Evolutionary conservation across 164 flowering plant genomes (phyloP), one percentile per base, ranked within the genome.

Genomic region (Stephania yunnanensis): DNA sequence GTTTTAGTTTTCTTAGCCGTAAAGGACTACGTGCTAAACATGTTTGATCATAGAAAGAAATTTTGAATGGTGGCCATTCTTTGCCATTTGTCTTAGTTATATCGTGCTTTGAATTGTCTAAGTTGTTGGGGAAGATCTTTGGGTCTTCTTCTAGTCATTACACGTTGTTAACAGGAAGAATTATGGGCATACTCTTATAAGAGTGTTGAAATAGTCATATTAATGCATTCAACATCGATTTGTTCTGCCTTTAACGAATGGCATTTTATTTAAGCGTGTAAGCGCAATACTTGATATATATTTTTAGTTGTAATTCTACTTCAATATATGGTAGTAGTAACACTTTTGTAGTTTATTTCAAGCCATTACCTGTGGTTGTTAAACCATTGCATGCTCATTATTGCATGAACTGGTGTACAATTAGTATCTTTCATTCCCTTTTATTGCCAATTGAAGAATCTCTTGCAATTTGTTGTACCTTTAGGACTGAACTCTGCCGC

Each of bases 401-500:
- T 58, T 58, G n/a, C n/a, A 58, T 10, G 19, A 69, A 25, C n/a
- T 70, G 53, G n/a, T 70, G 10, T 8, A 15, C 10, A 19, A 42
- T 46, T 20, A 48, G 2, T 7, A 44, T 19, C 9, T 12, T 71
- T 52, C 13, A 0, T 22, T 52, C 53, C 29, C 11, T 5, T 52
- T 52, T 31, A 3, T 31, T 53, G 13, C 17, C 19, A 53, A 53
- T 53, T 53, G 61, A 58, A 58, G 10, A 71, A 3, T 25, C 46
- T 52, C 58, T 10, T 50, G 15, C 3, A 22, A 36, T 74, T n/a
- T 63, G 17, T 46, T 71, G 45, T 13, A 2, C 64, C 76, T 78
- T 75, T 81, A 86, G 86, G 84, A 86, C 88, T 70, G 88, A 86
- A 46, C 85, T 86, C 50, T 86, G 88, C 75, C 86, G 88, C 46